Base-by-base conservation (phyloP, 441 rosid genomes). In the Raphanus hybrid region DNA sequence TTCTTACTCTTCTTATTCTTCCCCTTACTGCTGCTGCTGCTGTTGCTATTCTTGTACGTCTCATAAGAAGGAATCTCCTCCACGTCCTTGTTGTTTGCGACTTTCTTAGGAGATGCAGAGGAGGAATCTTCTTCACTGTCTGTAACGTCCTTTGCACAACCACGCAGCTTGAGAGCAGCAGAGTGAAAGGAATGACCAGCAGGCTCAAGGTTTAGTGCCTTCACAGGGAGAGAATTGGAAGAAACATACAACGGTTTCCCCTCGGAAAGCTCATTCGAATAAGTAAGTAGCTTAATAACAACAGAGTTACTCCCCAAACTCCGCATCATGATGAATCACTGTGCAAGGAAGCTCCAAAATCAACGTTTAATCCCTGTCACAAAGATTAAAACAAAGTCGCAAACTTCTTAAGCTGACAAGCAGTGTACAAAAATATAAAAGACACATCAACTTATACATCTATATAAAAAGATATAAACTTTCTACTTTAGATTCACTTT, bases 161-260 rank as follows among this genome's bases (percentile, higher is more conserved):
- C 34, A 29, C 34, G 34, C 1, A 29, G 34, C 82, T 92, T 92
- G 57, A 89, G 92, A 76, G 95, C 97, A 84, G 87, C 88, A 75
- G 87, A 20, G 67, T 95, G 99, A 67, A 93, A 95, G 63, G 97
- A 71, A 84, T 88, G 93, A n/a, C 97, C 98, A 76, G 98, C 99
- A 71, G 98, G 97, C 80, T 95, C 97, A 61, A 83, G 89, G 66
- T 84, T 84, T 23, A 70, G 75, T 72, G 92, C 93, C 83, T 95
- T 95, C 45, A 86, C 71, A 10, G 99, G 97, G 79, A 83, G 86
- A 75, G 88, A 83, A 79, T 93, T 95, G 16, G 98, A 93, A 77
- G 89, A 85, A 79, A 81, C 85, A 82, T 81, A 88, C 23, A 93
- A 27, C 35, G 91, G 90, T 77, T 88, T 76, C 23, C 99, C 92